Conservation (phyloP, 2,329 filamentous ascomycete genomes). For the Colletotrichum spaethianum region DNA sequence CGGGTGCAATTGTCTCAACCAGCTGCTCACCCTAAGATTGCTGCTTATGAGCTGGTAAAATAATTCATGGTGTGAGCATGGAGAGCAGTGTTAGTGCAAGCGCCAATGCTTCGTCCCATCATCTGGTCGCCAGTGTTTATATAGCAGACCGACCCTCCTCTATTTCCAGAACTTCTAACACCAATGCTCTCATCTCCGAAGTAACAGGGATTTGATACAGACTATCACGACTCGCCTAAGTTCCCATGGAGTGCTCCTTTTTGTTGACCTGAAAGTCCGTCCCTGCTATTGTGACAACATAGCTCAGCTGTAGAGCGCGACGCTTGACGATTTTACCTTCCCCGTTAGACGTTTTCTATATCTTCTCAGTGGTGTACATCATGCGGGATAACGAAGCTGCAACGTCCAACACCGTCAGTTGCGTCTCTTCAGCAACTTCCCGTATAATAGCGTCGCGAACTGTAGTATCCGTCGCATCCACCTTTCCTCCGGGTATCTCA, state of each 20-base stretch:
- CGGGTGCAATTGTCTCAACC: too few relatives aligned
- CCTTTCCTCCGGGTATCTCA: constrained; percentile 23
- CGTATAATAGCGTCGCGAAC: constrained; percentile 13
- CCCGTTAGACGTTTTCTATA: not conserved
- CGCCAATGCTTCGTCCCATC: too few relatives aligned
- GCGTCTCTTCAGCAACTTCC: constrained; percentile 20
- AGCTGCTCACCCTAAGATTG: too few relatives aligned
- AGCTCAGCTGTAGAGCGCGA: constrained; percentile 5
- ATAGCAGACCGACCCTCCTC: too few relatives aligned
- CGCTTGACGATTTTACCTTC: not conserved
- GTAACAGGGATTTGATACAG: not conserved
- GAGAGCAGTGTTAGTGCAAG: too few relatives aligned
- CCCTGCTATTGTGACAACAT: not conserved
- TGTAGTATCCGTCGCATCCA: not conserved
- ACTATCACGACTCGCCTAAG: not conserved
- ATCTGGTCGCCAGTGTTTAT: too few relatives aligned
- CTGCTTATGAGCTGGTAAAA: too few relatives aligned
- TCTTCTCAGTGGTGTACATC: not conserved
- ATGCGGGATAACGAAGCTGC: not conserved
- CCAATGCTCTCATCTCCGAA: not conserved
- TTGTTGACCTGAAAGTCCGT: not conserved
- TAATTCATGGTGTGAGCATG: too few relatives aligned
- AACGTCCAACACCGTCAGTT: not conserved
- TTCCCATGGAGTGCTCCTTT: constrained; percentile 5
- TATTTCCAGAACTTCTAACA: not conserved